Conservation (phyloP, 768 basidiomycete species). For the Phylloporus rhodoxanthus region DNA sequence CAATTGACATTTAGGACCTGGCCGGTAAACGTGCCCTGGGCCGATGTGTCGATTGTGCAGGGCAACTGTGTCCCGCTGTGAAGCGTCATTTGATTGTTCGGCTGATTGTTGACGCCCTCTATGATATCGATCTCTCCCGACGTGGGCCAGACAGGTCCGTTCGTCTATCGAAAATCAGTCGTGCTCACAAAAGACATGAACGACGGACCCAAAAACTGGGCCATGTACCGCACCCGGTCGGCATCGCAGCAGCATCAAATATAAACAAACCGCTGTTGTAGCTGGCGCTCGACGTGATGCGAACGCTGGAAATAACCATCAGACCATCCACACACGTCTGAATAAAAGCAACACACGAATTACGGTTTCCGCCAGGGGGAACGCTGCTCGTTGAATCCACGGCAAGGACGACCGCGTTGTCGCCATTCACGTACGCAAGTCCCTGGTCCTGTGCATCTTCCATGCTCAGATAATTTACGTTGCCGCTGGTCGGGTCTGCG, state of each 20-base stretch:
- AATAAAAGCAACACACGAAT: slow-evolving; percentile 31
- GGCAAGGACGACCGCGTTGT: slow-evolving; percentile 49
- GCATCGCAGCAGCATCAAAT: slow-evolving; percentile 63
- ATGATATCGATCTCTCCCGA: slow-evolving; percentile 67
- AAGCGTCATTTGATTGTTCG: slow-evolving; percentile 57
- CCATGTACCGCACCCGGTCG: slow-evolving; percentile 59
- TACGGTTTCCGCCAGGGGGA: slow-evolving; percentile 45
- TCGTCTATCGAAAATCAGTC: slow-evolving; percentile 25
- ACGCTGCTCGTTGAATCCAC: slow-evolving; percentile 53
- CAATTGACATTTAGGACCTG: slow-evolving; percentile 29
- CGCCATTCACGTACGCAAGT: slow-evolving; percentile 52
- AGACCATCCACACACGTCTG: neutral
- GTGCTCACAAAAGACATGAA: neutral
- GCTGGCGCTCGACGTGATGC: slow-evolving; percentile 54
- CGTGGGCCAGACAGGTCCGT: slow-evolving; percentile 49
- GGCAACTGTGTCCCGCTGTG: slow-evolving; percentile 46
- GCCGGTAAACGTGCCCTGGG: slow-evolving; percentile 17
- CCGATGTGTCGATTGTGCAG: slow-evolving; percentile 20
- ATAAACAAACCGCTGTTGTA: slow-evolving; percentile 67
- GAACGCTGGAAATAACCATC: slow-evolving; percentile 40
- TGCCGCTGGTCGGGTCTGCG: slow-evolving; percentile 64
- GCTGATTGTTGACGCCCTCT: slow-evolving; percentile 60
- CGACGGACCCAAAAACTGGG: slow-evolving; percentile 49
- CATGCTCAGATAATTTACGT: slow-evolving; percentile 52
- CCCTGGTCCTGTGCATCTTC: slow-evolving; percentile 43